Conservation (phyloP, 257 asterid species). For the Anisodus tanguticus region DNA sequence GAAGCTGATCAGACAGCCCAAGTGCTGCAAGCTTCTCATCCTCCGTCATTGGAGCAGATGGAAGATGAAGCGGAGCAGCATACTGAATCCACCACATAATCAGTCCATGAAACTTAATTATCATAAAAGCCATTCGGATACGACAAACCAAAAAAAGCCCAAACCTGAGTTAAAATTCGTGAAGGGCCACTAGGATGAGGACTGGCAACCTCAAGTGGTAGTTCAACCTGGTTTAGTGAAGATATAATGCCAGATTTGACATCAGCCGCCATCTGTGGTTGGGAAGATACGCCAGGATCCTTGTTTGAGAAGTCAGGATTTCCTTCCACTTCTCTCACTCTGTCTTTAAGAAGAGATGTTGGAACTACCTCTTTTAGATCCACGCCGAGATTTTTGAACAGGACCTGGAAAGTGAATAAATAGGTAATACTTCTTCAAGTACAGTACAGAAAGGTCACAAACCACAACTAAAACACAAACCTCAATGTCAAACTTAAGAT, state of each 20-base stretch:
- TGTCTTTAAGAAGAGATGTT: conserved; percentile 82
- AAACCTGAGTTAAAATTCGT: conserved; percentile 71
- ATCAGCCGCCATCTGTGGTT: conserved; percentile 65
- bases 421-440: conserved; percentile 18
- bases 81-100: conserved; percentile 54
- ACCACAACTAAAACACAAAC: conserved; percentile 41
- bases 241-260: conserved; percentile 70
- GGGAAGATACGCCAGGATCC: conserved; percentile 70
- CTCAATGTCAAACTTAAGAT: conserved; percentile 98
- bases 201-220: conserved; percentile 64
- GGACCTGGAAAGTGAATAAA: conserved; percentile 59
- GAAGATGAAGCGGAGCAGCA: conserved; percentile 65
- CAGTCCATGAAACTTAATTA: not conserved
- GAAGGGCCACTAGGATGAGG: conserved; percentile 75
- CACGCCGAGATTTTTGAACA: conserved; percentile 86
- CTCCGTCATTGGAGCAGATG: conserved; percentile 70
- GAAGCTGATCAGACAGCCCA: conserved; percentile 82
- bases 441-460: not conserved
- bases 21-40: conserved; percentile 78
- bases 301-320: conserved; percentile 97
- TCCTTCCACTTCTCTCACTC: conserved; percentile 84
- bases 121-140: not conserved
- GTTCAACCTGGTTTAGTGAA: conserved; percentile 71
- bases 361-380: conserved; percentile 89
- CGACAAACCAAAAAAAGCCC: conserved; percentile 31